A percentile compares a stretch with the other conserved stretches of the same genome.
Evolutionary conservation across 2,329 filamentous ascomycete species (phyloP).

Genomic region (Exophiala lecanii-corni): DNA sequence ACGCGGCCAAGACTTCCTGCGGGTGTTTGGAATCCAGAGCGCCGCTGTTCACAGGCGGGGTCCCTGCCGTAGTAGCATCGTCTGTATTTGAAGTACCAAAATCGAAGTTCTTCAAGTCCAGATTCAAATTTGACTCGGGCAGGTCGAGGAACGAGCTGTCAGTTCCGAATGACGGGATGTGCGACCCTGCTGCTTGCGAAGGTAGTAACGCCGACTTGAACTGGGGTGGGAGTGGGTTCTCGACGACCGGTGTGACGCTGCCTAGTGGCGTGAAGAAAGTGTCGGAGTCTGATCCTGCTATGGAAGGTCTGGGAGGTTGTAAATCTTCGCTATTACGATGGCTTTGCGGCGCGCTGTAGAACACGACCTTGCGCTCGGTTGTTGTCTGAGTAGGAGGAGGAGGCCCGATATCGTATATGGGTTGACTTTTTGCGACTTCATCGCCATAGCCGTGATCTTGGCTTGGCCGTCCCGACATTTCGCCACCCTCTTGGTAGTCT

Average conservation of each 20-base stretch:
- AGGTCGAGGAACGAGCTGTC: neutral
- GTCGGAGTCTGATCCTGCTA: constrained; percentile 2
- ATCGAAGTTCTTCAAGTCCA: constrained; percentile 1
- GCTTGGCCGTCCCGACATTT: neutral
- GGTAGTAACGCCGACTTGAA: neutral
- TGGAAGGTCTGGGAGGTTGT: neutral
- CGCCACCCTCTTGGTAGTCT: too few species aligned
- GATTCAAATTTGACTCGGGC: neutral
- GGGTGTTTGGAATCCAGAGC: too few species aligned
- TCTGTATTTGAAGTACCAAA: too few species aligned
- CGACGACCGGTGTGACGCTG: constrained; percentile 3
- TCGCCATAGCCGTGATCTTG: neutral
- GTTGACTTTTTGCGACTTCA: neutral
- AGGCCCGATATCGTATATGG: neutral
- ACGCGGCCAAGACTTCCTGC: too few species aligned
- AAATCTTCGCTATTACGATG: neutral
- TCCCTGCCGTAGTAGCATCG: too few species aligned
- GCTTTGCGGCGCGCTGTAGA: neutral
- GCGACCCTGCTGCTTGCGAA: neutral
- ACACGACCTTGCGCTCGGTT: neutral
- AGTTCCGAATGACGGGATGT: neutral
- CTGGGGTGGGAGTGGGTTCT: neutral
- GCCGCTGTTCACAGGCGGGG: too few species aligned
- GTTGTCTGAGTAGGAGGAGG: neutral
- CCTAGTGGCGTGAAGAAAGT: constrained; percentile 9